Base-by-base conservation (phyloP, 768 basidiomycete genomes). In the Phaffia australis region DNA sequence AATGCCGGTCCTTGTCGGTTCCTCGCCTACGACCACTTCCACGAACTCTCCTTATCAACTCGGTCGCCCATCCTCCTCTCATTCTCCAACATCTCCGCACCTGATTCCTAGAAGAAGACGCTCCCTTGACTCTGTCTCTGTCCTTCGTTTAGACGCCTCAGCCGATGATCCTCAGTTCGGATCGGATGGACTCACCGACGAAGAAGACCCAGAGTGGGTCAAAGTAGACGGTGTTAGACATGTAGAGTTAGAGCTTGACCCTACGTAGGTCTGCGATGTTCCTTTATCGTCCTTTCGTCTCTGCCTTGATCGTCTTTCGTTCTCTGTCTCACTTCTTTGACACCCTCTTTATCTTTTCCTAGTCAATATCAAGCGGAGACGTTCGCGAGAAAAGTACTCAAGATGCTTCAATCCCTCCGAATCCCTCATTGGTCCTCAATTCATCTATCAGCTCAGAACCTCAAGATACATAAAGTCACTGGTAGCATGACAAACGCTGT, bases 401-500 rank as follows among this genome's bases (percentile, higher is more conserved):
- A 51, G 23, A 54, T 70, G 25, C 27, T 68, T 23, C 63, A 64
- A 1, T 64, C 42, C 1, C 62, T 70, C 21, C 60, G 61, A 16
- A 67, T 78, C 18, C 74, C 74, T 9, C 62, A 70, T n/a, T 78
- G 77, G 77, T 75, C 72, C 0, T 72, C 73, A 2, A 54, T 71
- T 14, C 65, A 63, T 25, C 70, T 77, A 32, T 70, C 66, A 16
- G 71, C 75, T 5, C 69, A 71, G 0, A 73, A 76, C 42, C 70
- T 93, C 60, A 79, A 79, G 63, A 81, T 97, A 70, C 80, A 80
- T 74, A 92, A 87, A 74, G 87, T 93, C 27, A 89, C 92, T 8
- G 93, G 94, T 11, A 87, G 89, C 15, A 78, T 97, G 70, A 99
- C 94, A 51, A 99, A 99, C 76, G 87, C 89, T 64, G 91, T 99